These are phyloP conservation scores for Darksidea phi DNA, from an alignment of 495 filamentous ascomycete species.

Conservation along the genomic window DNA sequence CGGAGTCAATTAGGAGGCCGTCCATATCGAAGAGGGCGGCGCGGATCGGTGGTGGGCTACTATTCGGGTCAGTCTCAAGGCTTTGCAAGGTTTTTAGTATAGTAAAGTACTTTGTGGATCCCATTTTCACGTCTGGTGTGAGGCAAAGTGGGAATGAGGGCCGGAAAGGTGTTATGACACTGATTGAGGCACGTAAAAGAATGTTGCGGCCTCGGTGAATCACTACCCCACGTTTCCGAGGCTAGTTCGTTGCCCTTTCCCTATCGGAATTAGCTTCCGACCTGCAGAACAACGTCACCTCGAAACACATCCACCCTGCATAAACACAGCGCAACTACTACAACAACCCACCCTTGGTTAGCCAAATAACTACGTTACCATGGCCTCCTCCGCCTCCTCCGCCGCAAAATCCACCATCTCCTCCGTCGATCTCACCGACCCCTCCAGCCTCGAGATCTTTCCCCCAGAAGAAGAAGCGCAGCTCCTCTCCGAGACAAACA, in stretches of 20 bases:
- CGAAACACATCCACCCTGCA: neutral
- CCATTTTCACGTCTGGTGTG: neutral
- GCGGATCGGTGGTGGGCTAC: constrained; percentile 63
- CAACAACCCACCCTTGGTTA: too few relatives aligned
- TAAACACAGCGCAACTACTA: too few relatives aligned
- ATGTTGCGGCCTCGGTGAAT: too few relatives aligned
- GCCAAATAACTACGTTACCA: too few relatives aligned
- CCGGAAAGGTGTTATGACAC: too few relatives aligned
- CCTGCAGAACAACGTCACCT: neutral
- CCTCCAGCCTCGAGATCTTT: constrained; percentile 46
- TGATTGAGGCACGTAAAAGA: too few relatives aligned
- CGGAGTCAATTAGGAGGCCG: constrained; percentile 87
- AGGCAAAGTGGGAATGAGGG: neutral
- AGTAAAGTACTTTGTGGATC: constrained; percentile 2
- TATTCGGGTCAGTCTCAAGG: constrained; percentile 2
- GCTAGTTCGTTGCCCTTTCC: too few relatives aligned
- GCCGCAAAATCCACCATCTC: neutral
- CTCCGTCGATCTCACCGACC: constrained; percentile 4
- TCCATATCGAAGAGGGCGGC: constrained; percentile 99
- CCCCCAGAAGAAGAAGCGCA: constrained; percentile 77
- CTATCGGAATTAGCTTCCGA: neutral
- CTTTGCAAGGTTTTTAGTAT: neutral
- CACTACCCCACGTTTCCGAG: too few relatives aligned
- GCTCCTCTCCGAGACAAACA: constrained; percentile 68
- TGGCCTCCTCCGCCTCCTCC: neutral